These are phyloP conservation scores for Venturia carpophila DNA, from an alignment of 2,329 filamentous ascomycete genomes.

Conservation along the genomic window DNA sequence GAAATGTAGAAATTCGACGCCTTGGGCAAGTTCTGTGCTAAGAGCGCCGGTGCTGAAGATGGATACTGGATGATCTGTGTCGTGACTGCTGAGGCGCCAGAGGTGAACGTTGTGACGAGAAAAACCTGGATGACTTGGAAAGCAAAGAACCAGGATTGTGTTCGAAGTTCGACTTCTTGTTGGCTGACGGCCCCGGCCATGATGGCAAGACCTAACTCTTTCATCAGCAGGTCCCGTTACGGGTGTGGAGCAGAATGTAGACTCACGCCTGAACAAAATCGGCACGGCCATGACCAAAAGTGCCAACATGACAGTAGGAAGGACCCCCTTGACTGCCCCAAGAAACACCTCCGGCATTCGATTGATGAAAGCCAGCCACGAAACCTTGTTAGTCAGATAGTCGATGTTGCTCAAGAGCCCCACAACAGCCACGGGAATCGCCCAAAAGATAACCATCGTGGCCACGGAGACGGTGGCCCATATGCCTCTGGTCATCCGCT, in stretches of 20 bases:
- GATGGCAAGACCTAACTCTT: constrained; percentile 18
- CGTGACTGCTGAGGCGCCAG: constrained; percentile 65
- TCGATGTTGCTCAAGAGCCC: constrained; percentile 40
- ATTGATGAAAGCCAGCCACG: constrained; percentile 66
- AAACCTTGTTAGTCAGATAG: constrained; percentile 43
- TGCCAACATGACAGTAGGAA: constrained; percentile 71
- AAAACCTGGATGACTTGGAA: constrained; percentile 93
- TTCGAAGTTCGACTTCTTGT: constrained; percentile 76
- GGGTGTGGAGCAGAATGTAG: too few species aligned
- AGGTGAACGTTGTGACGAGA: constrained; percentile 73
- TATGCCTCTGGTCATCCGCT: constrained; percentile 27
- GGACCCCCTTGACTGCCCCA: constrained; percentile 74
- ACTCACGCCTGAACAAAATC: constrained; percentile 63
- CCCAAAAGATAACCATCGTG: constrained; percentile 39
- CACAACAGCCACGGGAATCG: constrained; percentile 38
- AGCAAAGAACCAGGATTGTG: constrained; percentile 83
- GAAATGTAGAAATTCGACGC: constrained; percentile 92
- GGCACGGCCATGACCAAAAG: constrained; percentile 83
- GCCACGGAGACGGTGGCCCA: constrained; percentile 34
- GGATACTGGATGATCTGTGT: constrained; percentile 58
- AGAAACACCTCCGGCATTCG: constrained; percentile 62
- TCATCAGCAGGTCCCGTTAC: not conserved
- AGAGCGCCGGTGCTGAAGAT: constrained; percentile 50
- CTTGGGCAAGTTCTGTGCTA: constrained; percentile 68
- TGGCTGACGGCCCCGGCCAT: constrained; percentile 12